These are phyloP conservation scores for Agaricales sp. DNA, from an alignment of 1,284 basidiomycete genomes.

Conservation along the genomic window DNA sequence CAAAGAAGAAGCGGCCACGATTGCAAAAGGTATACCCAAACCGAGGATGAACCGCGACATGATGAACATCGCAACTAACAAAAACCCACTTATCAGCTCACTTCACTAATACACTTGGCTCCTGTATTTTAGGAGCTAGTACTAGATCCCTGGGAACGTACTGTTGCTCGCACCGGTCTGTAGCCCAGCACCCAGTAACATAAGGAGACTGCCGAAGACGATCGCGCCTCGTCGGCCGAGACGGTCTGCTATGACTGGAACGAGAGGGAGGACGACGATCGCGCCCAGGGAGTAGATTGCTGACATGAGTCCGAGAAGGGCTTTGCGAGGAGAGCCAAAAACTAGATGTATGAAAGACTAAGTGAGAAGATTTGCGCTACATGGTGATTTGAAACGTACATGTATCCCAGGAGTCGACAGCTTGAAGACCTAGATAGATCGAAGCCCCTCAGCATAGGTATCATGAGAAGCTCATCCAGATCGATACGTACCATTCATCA, in stretches of 20 bases:
- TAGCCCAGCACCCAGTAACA: conserved; percentile 34
- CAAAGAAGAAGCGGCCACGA: conserved; percentile 35
- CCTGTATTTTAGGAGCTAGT: too few species aligned
- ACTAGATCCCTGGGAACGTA: too few species aligned
- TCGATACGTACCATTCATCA: conserved; percentile 33
- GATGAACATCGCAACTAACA: conserved; percentile 45
- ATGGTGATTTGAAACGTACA: conserved; percentile 25
- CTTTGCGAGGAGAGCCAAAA: conserved; percentile 37
- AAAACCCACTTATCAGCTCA: too few species aligned
- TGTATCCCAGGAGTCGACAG: conserved; percentile 32
- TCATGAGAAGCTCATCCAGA: too few species aligned
- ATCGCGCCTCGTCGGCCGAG: conserved; percentile 34
- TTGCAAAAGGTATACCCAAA: conserved; percentile 37
- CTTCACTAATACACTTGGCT: too few species aligned
- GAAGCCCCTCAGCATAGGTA: too few species aligned
- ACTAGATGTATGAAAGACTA: conserved; percentile 19
- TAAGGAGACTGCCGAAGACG: conserved; percentile 31
- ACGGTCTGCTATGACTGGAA: conserved; percentile 31
- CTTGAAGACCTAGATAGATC: conserved; percentile 28
- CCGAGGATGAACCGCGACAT: conserved; percentile 35
- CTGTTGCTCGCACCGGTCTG: conserved; percentile 38
- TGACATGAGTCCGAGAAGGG: conserved; percentile 40
- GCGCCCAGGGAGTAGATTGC: conserved; percentile 47
- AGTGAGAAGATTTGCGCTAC: neutral
- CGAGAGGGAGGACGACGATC: conserved; percentile 33